phyloP scores from a whole-genome alignment of 768 basidiomycete species.

The Phlegmacium glaucopus region DNA sequence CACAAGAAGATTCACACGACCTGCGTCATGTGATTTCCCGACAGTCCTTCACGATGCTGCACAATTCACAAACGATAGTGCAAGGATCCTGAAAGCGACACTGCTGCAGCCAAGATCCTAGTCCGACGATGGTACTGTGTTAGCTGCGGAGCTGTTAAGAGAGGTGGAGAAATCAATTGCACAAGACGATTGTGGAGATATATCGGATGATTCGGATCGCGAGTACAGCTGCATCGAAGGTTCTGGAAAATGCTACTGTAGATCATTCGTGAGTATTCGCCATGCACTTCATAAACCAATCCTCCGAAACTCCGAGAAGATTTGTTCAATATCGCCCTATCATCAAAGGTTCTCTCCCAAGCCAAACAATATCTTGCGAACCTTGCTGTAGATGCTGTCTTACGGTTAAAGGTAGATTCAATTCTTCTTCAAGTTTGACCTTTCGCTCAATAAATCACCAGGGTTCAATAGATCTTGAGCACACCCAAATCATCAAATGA shows the following conservation, averaged over 20 bases:
- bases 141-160: constrained; percentile 86
- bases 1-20: too few species aligned
- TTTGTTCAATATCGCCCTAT: constrained; percentile 93
- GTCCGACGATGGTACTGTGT: constrained; percentile 87
- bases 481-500: constrained; percentile 99
- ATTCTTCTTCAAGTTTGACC: background rate
- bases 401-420: constrained; percentile 71
- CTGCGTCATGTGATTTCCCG: too few species aligned
- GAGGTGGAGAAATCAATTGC: constrained; percentile 95
- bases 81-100: constrained; percentile 96
- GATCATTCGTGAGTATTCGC: constrained; percentile 70
- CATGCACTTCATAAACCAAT: constrained; percentile 27
- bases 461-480: constrained; percentile 96
- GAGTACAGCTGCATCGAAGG: constrained; percentile 75
- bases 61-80: constrained; percentile 98
- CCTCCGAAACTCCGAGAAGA: constrained; percentile 77
- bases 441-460: constrained; percentile 27
- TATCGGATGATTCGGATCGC: constrained; percentile 97
- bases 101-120: constrained; percentile 97
- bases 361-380: constrained; percentile 99
- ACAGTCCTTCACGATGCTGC: too few species aligned
- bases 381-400: constrained; percentile 94
- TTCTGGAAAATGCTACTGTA: constrained; percentile 76
- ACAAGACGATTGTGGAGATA: constrained; percentile 94
- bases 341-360: constrained; percentile 93